Base-by-base conservation (phyloP, 331 rosid genomes). In the Ulmus americana region DNA sequence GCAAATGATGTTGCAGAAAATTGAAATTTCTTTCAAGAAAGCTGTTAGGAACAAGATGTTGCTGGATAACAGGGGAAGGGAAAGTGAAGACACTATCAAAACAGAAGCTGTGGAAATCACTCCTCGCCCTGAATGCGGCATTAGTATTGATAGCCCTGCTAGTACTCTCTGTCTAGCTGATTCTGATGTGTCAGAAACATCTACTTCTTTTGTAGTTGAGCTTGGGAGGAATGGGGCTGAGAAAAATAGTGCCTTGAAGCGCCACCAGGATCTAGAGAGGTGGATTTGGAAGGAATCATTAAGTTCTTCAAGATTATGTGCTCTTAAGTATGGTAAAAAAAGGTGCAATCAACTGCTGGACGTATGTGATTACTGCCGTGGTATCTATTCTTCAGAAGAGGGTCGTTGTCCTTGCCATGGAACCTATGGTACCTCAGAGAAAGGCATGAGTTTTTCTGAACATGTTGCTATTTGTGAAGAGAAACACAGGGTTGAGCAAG, bases 231-330 rank as follows among this genome's bases (percentile, higher is more conserved):
- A 66, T 72, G 74, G 80, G 69, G 35, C 65, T 52, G 87, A 83
- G 38, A 77, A 74, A 70, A 74, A 52, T 53, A 77, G 77, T 73
- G 77, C 85, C 50, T 69, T 74, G 14, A 74, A 76, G 76, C 83
- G 92, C 72, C 83, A 88, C 53, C 75, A 55, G 63, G 96, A 88
- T 68, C 83, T 83, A 16, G 86, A 85, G 65, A 80, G 78, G 58
- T 88, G 96, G 96, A 80, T 81, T 82, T 80, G 63, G 79, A 81
- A 72, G 67, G 88, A 88, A 81, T 76, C 82, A 67, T 72, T 74
- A 57, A 82, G 64, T 66, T 73, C 77, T 39, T 76, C 83, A 4
- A 63, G 64, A 71, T 74, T 80, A 57, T 67, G 63, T 78, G 90
- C 86, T 53, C 55, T 63, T 70, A 77, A 70, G 70, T 65, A 65